These are phyloP conservation scores for Dalbergia cultrata DNA, from an alignment of 306 rosid genomes.

Conservation along the genomic window DNA sequence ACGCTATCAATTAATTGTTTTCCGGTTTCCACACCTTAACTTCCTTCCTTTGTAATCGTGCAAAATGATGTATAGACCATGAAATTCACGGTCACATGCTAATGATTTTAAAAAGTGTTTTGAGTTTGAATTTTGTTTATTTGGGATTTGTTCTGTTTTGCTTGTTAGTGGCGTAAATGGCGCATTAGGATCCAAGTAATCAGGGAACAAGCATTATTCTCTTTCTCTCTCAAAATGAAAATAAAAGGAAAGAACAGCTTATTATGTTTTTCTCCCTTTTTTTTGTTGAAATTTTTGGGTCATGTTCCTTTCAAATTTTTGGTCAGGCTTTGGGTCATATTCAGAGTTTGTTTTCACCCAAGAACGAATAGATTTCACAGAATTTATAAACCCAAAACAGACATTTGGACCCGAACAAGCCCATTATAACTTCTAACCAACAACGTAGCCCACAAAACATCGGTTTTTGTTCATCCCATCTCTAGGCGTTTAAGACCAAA, in stretches of 20 bases:
- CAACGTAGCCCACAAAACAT: no score
- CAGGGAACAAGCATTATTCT: not conserved
- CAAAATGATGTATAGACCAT: constrained; percentile 7
- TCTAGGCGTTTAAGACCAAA: no score
- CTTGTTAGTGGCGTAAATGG: constrained; percentile 18
- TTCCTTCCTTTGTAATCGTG: not conserved
- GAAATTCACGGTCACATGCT: constrained; percentile 38
- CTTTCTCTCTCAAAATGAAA: not conserved
- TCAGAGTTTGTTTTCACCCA: no score
- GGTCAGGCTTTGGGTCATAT: no score
- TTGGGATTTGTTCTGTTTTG: not conserved
- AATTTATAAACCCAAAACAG: not conserved
- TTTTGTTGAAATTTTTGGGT: no score
- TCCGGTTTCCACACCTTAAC: constrained; percentile 39
- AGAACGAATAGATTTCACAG: no score
- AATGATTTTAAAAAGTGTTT: constrained; percentile 25
- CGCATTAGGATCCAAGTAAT: constrained; percentile 10
- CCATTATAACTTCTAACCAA: not conserved
- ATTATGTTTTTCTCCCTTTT: no score
- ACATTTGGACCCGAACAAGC: not conserved
- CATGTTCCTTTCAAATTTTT: no score
- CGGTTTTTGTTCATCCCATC: no score
- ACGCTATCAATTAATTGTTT: constrained; percentile 31
- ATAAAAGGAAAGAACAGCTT: not conserved
- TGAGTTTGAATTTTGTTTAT: constrained; percentile 29